Conservation (phyloP, 768 basidiomycete genomes). For the Tremella yokohamensis region DNA sequence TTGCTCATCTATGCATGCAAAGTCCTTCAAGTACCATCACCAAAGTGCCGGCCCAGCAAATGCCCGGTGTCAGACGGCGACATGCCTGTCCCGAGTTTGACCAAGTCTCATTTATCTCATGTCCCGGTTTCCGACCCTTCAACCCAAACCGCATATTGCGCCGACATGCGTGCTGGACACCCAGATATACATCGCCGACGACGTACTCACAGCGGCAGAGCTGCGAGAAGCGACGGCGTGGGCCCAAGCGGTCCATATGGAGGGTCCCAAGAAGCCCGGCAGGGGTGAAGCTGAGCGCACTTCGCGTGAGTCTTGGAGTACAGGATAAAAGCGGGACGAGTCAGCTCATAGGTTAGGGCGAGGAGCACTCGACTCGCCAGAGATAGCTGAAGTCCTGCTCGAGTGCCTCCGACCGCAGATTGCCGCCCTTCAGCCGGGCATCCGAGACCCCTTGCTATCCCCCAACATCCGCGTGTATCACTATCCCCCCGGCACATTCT, state of each 20-base stretch:
- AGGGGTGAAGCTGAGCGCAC: constrained; percentile 37
- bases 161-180: background rate
- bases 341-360: constrained; percentile 14
- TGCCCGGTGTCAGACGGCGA: too few relatives aligned
- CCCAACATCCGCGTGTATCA: constrained; percentile 35
- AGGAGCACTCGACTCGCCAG: constrained; percentile 15
- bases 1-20: too few relatives aligned
- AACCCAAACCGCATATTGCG: constrained; percentile 1
- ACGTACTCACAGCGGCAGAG: constrained; percentile 10
- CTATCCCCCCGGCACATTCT: constrained; percentile 25
- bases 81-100: too few relatives aligned
- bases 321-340: background rate
- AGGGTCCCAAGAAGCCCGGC: constrained; percentile 25
- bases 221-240: constrained; percentile 15
- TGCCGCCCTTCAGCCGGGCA: constrained; percentile 1
- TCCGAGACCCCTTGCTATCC: constrained; percentile 12
- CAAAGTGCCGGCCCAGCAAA: too few relatives aligned
- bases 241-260: constrained; percentile 12
- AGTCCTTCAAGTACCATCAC: too few relatives aligned
- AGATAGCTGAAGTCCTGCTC: constrained; percentile 19
- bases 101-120: too few relatives aligned
- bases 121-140: background rate
- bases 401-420: constrained; percentile 17
- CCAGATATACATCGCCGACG: constrained; percentile 30
- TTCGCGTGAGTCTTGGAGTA: constrained; percentile 17